Percentiles rank a stretch among this genome's conserved stretches.
Evolutionary conservation across 1,284 basidiomycete genomes (phyloP).

Genomic region (Sanghuangporus baumii): DNA sequence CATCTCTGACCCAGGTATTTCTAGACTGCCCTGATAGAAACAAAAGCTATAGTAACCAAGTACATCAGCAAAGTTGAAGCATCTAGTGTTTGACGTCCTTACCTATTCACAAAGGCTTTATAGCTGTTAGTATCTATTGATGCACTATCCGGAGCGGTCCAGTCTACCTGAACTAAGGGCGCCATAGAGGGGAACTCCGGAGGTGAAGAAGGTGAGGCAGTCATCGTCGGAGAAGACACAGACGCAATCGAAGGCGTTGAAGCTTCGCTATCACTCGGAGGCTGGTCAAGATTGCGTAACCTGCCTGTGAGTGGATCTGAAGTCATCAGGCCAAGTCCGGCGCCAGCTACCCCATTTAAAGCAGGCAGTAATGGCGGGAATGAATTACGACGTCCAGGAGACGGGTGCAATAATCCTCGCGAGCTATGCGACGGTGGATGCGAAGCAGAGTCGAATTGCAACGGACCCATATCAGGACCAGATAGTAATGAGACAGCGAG

Average conservation of each 20-base stretch:
- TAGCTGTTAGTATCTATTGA: conserved; percentile 36
- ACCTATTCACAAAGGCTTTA: conserved; percentile 59
- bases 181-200: conserved; percentile 24
- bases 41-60: conserved; percentile 49
- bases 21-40: conserved; percentile 57
- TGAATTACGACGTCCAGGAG: conserved; percentile 8
- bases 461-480: background rate
- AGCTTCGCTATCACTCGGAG: conserved; percentile 34
- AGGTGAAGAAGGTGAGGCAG: conserved; percentile 32
- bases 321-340: background rate
- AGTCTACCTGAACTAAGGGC: conserved; percentile 21
- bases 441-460: background rate
- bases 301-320: background rate
- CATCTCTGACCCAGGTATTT: conserved; percentile 25
- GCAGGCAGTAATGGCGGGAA: conserved; percentile 11
- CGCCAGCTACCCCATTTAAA: background rate
- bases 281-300: background rate
- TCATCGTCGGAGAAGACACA: conserved; percentile 35
- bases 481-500: conserved; percentile 4
- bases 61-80: background rate
- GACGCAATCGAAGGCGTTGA: conserved; percentile 51
- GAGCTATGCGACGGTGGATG: background rate
- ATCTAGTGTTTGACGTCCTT: conserved; percentile 24
- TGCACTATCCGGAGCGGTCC: conserved; percentile 17
- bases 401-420: background rate